Conservation (phyloP, 345 rosid species). For the Citrus medica region DNA sequence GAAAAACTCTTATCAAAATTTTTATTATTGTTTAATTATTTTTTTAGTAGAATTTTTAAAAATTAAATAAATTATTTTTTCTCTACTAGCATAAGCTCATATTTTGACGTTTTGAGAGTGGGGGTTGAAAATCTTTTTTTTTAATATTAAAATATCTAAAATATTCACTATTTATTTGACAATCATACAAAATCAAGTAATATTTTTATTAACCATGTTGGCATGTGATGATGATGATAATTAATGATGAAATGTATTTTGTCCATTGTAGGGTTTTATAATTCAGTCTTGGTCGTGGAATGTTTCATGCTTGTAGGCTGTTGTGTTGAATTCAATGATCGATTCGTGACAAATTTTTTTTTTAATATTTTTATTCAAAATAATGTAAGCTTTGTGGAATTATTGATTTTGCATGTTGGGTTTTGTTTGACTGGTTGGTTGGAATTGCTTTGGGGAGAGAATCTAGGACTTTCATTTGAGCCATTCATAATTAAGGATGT, state of each 20-base stretch:
- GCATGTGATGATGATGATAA: neutral
- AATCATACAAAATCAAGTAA: neutral
- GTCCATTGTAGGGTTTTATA: neutral
- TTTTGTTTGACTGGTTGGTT: too few relatives aligned
- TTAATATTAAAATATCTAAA: too few relatives aligned
- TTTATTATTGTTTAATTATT: too few relatives aligned
- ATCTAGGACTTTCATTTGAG: neutral
- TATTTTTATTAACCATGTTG: neutral
- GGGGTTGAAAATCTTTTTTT: rapidly evolving
- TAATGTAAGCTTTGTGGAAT: too few relatives aligned
- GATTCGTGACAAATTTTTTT: neutral
- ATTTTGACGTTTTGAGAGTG: rapidly evolving
- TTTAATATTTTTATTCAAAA: neutral
- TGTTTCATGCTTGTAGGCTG: neutral
- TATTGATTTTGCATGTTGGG: neutral
- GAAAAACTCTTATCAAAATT: too few relatives aligned
- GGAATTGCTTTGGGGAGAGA: neutral
- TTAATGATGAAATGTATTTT: neutral
- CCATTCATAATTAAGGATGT: neutral
- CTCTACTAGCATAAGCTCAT: rapidly evolving
- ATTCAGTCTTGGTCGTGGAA: neutral
- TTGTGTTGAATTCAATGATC: neutral
- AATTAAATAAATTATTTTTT: too few relatives aligned
- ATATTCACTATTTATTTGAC: too few relatives aligned
- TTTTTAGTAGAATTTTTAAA: rapidly evolving